phyloP scores from a whole-genome alignment of 805 yeast genomes.

The Candida palmyrensis region DNA sequence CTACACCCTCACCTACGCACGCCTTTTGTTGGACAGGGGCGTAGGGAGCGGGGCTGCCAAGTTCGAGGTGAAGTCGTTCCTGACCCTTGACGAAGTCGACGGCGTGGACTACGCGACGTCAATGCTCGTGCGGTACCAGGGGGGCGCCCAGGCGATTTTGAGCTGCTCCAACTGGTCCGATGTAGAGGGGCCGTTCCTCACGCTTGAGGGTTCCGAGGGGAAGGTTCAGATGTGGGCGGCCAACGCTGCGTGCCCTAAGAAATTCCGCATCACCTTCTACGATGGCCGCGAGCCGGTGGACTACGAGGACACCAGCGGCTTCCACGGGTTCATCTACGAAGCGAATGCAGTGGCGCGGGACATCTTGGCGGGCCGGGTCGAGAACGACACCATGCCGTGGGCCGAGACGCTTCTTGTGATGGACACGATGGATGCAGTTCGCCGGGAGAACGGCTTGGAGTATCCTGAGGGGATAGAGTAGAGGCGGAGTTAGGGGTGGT shows the following conservation, averaged over 20 bases:
- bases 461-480: slow-evolving; percentile 24
- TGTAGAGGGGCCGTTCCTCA: slow-evolving; percentile 24
- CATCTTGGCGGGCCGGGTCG: slow-evolving; percentile 32
- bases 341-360: slow-evolving; percentile 50
- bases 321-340: slow-evolving; percentile 50
- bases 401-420: slow-evolving; percentile 44
- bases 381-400: slow-evolving; percentile 34
- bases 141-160: slow-evolving; percentile 38
- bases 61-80: slow-evolving; percentile 24
- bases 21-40: slow-evolving; percentile 33
- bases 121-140: slow-evolving; percentile 30
- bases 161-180: slow-evolving; percentile 22
- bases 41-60: slow-evolving; percentile 23
- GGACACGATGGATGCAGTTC: slow-evolving; percentile 43
- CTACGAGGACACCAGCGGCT: slow-evolving; percentile 30
- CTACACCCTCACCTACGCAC: slow-evolving; percentile 43
- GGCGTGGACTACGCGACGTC: slow-evolving; percentile 40
- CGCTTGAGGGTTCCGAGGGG: slow-evolving; percentile 31
- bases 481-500: no score
- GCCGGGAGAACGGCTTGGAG: slow-evolving; percentile 38
- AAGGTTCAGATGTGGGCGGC: slow-evolving; percentile 22
- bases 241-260: slow-evolving; percentile 29
- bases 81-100: slow-evolving; percentile 29
- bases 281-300: slow-evolving; percentile 19
- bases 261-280: slow-evolving; percentile 26